Base-by-base conservation (phyloP, 2,329 filamentous ascomycete genomes). In the Epichloe baconii region DNA sequence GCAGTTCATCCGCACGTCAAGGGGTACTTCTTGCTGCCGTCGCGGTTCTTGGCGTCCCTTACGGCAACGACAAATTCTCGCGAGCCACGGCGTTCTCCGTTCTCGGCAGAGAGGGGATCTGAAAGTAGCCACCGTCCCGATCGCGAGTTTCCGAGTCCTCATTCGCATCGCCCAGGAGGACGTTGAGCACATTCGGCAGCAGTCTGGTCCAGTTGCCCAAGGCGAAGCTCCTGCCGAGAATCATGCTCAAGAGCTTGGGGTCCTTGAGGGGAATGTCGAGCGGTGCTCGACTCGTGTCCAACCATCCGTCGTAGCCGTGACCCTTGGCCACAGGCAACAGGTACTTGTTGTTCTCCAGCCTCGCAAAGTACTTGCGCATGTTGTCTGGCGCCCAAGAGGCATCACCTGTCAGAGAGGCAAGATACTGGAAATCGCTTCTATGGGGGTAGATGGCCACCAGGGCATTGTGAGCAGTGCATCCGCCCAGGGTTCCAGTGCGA, bases 271-370 rank as follows among this genome's bases (percentile, higher is more conserved):
- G 71, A 31, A 82, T 68, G 14, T 64, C 69, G 43, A 81, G 62
- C 7, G 75, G 72, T 0, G 77, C 72, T 5, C 71, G 64, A 52
- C 71, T 70, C 1, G 75, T 79, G 26, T 64, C 62, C 17, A 81
- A 68, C 79, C 78, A 83, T 23, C 79, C 80, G 34, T 72, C 58
- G 55, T 71, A 76, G 12, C 80, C 80, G 57, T 83, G 80, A 5
- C 77, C 78, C 41, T 43, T 48, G 60, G 53, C n/a, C 4, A 47
- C 48, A 7, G 52, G 51, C 34, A 55, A 51, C 19, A 60, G 50
- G 60, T 83, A 79, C 31, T 69, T 59, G 66, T 75, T 76, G 44
- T 71, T 70, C 65, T 85, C 80, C 11, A 83, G 61, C 58, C 71
- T 74, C 58, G 69, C 62, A 52, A 77, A 78, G 63, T 82, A 81